phyloP scores from a whole-genome alignment of 495 filamentous ascomycete genomes.

The Paragyromitra xinjiangensis region DNA sequence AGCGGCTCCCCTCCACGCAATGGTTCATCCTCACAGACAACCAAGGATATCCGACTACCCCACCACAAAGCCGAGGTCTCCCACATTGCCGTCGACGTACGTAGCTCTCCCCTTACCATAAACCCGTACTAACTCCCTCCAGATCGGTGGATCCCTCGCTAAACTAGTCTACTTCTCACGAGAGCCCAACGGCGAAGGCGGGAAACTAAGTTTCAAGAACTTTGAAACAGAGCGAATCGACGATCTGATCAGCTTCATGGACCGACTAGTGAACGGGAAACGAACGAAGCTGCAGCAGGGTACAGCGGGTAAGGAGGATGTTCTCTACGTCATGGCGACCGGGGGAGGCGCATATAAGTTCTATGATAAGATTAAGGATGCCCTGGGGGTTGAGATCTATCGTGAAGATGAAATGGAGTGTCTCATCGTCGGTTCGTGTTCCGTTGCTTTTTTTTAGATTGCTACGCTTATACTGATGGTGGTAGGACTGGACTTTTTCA shows the following conservation, averaged over 20 bases:
- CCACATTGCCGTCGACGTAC: slow-evolving; percentile 95
- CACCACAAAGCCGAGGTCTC: slow-evolving; percentile 92
- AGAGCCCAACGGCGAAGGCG: slow-evolving; percentile 82
- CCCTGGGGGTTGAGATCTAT: slow-evolving; percentile 83
- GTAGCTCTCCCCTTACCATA: slow-evolving; percentile 51
- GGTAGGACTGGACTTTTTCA: slow-evolving; percentile 94
- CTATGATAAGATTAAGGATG: slow-evolving; percentile 85
- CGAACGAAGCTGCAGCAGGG: slow-evolving; percentile 63
- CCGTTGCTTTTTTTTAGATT: slow-evolving; percentile 6
- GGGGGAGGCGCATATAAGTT: slow-evolving; percentile 95
- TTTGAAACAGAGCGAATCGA: slow-evolving; percentile 95
- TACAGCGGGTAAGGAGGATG: slow-evolving; percentile 34
- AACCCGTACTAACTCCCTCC: slow-evolving; percentile 17
- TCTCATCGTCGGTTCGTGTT: slow-evolving; percentile 81
- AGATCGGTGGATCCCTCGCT: slow-evolving; percentile 95
- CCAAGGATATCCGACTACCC: slow-evolving; percentile 91
- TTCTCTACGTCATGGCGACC: slow-evolving; percentile 89
- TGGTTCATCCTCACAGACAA: slow-evolving; percentile 69
- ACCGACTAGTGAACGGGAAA: slow-evolving; percentile 74
- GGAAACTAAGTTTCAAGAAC: slow-evolving; percentile 89
- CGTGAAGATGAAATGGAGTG: slow-evolving; percentile 99
- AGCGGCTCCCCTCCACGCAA: slow-evolving; percentile 63
- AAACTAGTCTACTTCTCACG: slow-evolving; percentile 97
- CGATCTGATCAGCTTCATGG: slow-evolving; percentile 89
- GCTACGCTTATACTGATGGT: neutral